phyloP scores from a whole-genome alignment of 257 asterid genomes.

The Asclepias syriaca region DNA sequence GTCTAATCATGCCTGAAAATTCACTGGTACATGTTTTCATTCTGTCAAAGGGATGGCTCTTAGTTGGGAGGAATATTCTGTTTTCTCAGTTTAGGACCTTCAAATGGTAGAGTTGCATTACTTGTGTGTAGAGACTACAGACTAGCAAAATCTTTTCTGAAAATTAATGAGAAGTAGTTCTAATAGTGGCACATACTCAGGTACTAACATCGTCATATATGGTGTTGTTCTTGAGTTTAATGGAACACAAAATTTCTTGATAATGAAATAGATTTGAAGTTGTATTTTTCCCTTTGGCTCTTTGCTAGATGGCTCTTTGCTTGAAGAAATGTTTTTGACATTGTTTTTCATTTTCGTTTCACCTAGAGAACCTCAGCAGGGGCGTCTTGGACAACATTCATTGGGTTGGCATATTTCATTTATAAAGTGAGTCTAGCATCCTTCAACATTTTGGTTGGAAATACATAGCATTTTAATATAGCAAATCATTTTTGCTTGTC shows the following conservation, averaged over 20 bases:
- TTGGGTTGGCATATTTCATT: conserved; percentile 82
- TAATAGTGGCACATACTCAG: background rate
- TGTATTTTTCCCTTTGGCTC: background rate
- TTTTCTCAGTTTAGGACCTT: background rate
- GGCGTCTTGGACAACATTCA: conserved; percentile 47
- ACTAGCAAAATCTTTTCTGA: background rate
- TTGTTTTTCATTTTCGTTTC: background rate
- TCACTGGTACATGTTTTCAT: background rate
- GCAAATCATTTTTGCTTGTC: background rate
- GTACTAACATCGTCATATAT: background rate
- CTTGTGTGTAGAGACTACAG: background rate
- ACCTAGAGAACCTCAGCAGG: conserved; percentile 45
- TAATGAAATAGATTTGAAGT: background rate
- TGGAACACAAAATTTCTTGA: background rate
- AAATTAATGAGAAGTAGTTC: background rate
- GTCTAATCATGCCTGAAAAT: background rate
- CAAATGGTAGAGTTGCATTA: background rate
- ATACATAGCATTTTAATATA: background rate
- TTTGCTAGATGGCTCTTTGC: background rate
- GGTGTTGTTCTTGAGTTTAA: background rate
- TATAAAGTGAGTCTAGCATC: conserved; percentile 51
- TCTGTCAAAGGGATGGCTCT: background rate
- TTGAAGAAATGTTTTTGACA: background rate
- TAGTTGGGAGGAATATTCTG: background rate
- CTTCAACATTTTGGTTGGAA: conserved; percentile 13